Evolutionary conservation across 352 stramenopile species (phyloP).

Genomic region (Hyaloperonospora brassicae): DNA sequence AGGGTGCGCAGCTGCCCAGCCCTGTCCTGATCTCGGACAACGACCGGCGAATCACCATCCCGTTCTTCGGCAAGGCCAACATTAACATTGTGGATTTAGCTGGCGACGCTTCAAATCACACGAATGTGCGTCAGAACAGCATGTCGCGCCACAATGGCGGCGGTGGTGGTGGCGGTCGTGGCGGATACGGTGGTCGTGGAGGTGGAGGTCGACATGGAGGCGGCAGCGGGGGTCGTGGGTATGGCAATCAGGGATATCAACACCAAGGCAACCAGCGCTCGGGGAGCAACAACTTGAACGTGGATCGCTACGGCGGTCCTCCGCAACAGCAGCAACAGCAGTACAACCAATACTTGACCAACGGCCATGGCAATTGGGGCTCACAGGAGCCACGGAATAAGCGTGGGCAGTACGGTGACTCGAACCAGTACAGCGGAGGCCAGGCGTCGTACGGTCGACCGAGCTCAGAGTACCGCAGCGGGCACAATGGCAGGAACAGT

Average conservation of each 20-base stretch:
- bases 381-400: conserved; percentile 77
- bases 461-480: conserved; percentile 25
- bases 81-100: conserved; percentile 83
- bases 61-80: conserved; percentile 76
- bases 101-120: conserved; percentile 36
- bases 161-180: conserved; percentile 24
- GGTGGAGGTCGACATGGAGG: conserved; percentile 28
- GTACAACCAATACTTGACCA: conserved; percentile 74
- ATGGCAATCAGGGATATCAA: conserved; percentile 16
- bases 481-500: conserved; percentile 14
- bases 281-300: conserved; percentile 54
- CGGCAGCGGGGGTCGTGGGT: conserved; percentile 12
- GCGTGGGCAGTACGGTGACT: conserved; percentile 44
- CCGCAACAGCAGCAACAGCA: conserved; percentile 36
- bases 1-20: conserved; percentile 33
- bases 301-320: conserved; percentile 39
- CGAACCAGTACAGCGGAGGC: conserved; percentile 19
- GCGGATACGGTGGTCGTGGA: too few species aligned
- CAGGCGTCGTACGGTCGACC: conserved; percentile 27
- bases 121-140: conserved; percentile 53
- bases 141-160: conserved; percentile 33
- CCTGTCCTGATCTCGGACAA: conserved; percentile 45
- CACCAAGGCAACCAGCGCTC: conserved; percentile 30
- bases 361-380: conserved; percentile 68
- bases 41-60: conserved; percentile 64